Percentiles rank a stretch among this genome's conserved stretches.
phyloP scores from a whole-genome alignment of 805 yeast genomes.

The Clavispora carvajalis region DNA sequence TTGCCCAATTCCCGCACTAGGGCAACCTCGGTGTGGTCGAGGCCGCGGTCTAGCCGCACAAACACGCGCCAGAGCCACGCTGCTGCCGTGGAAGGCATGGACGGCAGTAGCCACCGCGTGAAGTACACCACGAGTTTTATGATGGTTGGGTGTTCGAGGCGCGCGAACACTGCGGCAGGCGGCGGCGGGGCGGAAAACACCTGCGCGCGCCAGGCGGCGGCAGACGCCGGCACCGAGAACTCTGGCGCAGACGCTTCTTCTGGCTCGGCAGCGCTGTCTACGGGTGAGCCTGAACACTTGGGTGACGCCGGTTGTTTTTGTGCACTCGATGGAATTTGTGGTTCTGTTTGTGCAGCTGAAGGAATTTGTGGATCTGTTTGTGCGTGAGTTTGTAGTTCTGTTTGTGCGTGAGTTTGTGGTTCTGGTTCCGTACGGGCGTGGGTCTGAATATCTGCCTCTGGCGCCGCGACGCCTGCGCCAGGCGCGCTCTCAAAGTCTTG shows the following conservation, averaged over 20 bases:
- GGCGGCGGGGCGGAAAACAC: conserved; percentile 29
- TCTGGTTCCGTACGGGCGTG: too few relatives aligned
- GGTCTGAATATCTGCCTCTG: too few relatives aligned
- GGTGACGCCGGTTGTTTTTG: too few relatives aligned
- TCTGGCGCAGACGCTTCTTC: neutral
- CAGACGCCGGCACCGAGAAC: conserved; percentile 18
- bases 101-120: conserved; percentile 35
- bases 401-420: too few relatives aligned
- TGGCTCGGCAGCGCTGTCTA: too few relatives aligned
- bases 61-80: conserved; percentile 34
- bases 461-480: neutral
- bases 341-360: too few relatives aligned
- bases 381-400: too few relatives aligned
- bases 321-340: too few relatives aligned
- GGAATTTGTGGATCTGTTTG: too few relatives aligned
- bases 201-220: conserved; percentile 27
- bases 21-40: conserved; percentile 30
- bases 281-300: too few relatives aligned
- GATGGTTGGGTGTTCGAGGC: conserved; percentile 26
- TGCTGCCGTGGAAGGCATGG: conserved; percentile 21
- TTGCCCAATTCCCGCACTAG: conserved; percentile 33
- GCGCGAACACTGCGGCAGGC: conserved; percentile 14
- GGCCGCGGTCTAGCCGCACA: conserved; percentile 28
- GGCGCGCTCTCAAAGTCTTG: conserved; percentile 1
- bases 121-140: conserved; percentile 30